Base-by-base conservation (phyloP, 208 protist species). In the Trypanosoma melophagium region DNA sequence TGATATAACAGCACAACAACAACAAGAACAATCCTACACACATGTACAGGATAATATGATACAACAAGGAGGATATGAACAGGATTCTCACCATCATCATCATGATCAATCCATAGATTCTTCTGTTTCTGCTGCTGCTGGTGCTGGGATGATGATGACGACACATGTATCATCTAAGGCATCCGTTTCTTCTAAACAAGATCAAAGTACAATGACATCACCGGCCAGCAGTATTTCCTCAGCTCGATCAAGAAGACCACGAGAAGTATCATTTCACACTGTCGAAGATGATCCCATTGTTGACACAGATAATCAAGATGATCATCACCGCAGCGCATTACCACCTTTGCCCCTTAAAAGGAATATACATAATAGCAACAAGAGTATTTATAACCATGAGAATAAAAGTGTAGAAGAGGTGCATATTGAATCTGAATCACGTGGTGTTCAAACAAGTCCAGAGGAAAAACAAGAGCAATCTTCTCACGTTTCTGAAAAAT, bases 391-490 rank as follows among this genome's bases (percentile, higher is more conserved):
- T 35, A 35, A 35, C 28, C 1, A 1, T 35, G 28, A 35, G 28
- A 35, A 35, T 35, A 35, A 35, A 35, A 35, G 5, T 35, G 28
- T 1, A 19, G 22, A 28, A 41, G 44, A 17, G 17, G 19, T 51
- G 16, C 69, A 75, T 54, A 35, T 35, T 7, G 28, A 35, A 35
- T 86, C 81, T 28, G 64, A 64, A 17, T 87, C 80, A 7, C 71
- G 79, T 42, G 84, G 81, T 5, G 79, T 90, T 40, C 84, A 90
- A 71, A 87, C 84, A 45, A 69, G 54, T 60, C 60, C 49, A 55
- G 16, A 25, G 40, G 56, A 53, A 40, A 16, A 14, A 14, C 24
- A 25, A 40, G 41, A 38, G 22, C 47, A 28, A 49, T 9, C 16
- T 21, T 47, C 51, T 10, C 19, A 25, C 25, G 16, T 42, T 22